These are phyloP conservation scores for Boletus patriciae DNA, from an alignment of 768 basidiomycete species.

Conservation along the genomic window DNA sequence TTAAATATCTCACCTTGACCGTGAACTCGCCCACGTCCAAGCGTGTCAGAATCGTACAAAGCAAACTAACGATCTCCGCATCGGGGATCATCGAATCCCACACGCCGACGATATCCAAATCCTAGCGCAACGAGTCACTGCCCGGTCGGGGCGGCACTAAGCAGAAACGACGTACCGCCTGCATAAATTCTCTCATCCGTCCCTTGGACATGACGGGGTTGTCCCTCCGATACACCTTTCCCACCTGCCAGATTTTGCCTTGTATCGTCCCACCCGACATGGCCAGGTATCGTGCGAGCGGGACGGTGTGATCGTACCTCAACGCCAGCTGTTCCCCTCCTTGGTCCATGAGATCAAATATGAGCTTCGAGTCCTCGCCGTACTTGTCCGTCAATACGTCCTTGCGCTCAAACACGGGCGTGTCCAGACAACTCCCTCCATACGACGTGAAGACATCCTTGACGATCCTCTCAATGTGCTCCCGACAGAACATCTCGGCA, in stretches of 20 bases:
- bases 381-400: constrained; percentile 96
- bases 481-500: constrained; percentile 87
- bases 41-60: constrained; percentile 76
- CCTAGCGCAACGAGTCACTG: constrained; percentile 45
- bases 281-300: constrained; percentile 91
- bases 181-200: constrained; percentile 97
- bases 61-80: constrained; percentile 80
- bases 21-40: constrained; percentile 94
- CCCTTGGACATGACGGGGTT: constrained; percentile 98
- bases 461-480: constrained; percentile 85
- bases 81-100: constrained; percentile 99
- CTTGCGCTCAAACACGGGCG: constrained; percentile 97
- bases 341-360: constrained; percentile 96
- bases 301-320: constrained; percentile 96
- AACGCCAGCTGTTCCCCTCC: constrained; percentile 95
- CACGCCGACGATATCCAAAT: constrained; percentile 89
- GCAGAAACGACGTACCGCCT: constrained; percentile 61
- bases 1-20: constrained; percentile 66
- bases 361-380: constrained; percentile 95
- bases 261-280: constrained; percentile 87
- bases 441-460: constrained; percentile 85
- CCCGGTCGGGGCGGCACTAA: not conserved
- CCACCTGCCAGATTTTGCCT: constrained; percentile 93
- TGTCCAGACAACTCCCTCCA: constrained; percentile 92
- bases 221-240: constrained; percentile 97